Percentiles rank a stretch among this genome's conserved stretches.
phyloP scores from a whole-genome alignment of 805 yeast genomes.

The Candida bentonensis region DNA sequence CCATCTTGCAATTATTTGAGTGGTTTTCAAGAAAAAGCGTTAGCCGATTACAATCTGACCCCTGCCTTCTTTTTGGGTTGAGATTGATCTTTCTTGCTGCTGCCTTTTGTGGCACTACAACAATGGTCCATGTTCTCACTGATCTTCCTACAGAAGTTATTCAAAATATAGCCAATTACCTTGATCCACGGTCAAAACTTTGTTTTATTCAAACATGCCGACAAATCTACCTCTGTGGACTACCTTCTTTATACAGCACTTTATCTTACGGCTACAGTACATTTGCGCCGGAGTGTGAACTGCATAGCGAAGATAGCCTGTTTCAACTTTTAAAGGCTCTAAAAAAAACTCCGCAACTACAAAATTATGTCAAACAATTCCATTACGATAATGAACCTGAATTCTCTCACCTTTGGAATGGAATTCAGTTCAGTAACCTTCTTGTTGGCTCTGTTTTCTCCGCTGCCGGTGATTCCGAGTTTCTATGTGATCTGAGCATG shows the following conservation, averaged over 20 bases:
- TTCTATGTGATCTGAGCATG: not conserved
- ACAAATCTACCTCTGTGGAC: not conserved
- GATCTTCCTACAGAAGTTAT: not conserved
- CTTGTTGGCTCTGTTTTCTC: not conserved
- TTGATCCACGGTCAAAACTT: not conserved
- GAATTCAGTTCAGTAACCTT: not conserved
- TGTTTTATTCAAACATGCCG: not conserved
- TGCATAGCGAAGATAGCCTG: not conserved
- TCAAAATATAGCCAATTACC: not conserved
- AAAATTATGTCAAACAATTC: not conserved
- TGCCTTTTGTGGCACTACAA: too few relatives aligned
- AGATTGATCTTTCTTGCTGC: too few relatives aligned
- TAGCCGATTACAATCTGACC: too few relatives aligned
- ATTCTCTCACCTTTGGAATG: not conserved
- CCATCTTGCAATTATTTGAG: too few relatives aligned
- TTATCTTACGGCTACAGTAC: not conserved
- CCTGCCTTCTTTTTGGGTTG: too few relatives aligned
- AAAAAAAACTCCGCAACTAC: not conserved
- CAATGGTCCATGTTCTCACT: too few relatives aligned
- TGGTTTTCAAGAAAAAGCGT: too few relatives aligned
- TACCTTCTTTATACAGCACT: not conserved
- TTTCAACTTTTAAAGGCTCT: not conserved
- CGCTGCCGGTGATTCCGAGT: not conserved
- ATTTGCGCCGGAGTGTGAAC: not conserved
- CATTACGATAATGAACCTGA: not conserved